Conservation (phyloP, 2,329 filamentous ascomycete species). For the Fusarium brachygibbosum region DNA sequence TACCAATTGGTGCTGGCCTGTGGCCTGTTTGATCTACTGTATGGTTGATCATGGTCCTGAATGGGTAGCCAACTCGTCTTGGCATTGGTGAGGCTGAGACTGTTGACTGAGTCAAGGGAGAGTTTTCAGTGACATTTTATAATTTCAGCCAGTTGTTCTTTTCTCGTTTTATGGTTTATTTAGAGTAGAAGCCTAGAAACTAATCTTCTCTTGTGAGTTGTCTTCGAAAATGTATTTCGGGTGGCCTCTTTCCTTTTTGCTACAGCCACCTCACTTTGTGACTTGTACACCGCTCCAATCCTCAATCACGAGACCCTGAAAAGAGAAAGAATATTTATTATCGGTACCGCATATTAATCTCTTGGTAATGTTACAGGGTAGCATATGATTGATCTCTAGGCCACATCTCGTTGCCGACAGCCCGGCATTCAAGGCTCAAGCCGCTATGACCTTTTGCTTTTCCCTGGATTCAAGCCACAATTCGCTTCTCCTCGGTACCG, state of each 20-base stretch:
- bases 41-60: not conserved
- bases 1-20: conserved; percentile 2
- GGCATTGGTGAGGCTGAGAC: conserved; percentile 26
- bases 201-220: not conserved
- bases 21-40: not conserved
- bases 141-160: not conserved
- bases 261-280: not conserved
- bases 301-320: not conserved
- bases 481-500: not conserved
- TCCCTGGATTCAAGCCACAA: not conserved
- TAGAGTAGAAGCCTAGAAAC: not conserved
- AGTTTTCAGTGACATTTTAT: conserved; percentile 2
- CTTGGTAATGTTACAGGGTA: not conserved
- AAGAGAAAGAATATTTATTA: too few relatives aligned
- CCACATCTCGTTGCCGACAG: not conserved
- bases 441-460: not conserved
- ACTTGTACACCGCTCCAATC: not conserved
- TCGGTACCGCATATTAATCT: too few relatives aligned
- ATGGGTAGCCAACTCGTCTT: conserved; percentile 9
- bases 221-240: not conserved
- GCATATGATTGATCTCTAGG: not conserved
- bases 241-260: not conserved
- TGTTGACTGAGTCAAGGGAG: conserved; percentile 22
- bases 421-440: not conserved
- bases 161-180: not conserved